A percentile compares a stretch with the other conserved stretches of the same genome.
These are phyloP conservation scores for Rhizomucor pusillus DNA, from an alignment of 371 early-diverging fungal species.

Conservation along the genomic window DNA sequence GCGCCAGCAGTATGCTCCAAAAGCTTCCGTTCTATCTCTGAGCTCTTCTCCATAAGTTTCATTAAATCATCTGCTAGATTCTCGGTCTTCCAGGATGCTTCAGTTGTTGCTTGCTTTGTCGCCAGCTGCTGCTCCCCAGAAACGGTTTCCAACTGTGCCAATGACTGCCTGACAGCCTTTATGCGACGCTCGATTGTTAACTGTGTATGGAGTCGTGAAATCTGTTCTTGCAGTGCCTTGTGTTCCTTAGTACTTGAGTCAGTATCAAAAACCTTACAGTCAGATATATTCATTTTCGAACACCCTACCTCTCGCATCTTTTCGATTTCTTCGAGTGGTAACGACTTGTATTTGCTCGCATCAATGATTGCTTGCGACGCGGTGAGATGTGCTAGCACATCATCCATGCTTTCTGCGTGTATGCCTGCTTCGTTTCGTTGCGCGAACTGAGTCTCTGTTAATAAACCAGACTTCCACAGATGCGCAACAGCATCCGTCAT, in stretches of 20 bases:
- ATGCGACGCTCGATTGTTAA: slow-evolving; percentile 28
- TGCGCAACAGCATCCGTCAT: slow-evolving; percentile 25
- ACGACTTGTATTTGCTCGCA: slow-evolving; percentile 52
- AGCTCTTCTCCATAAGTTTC: slow-evolving; percentile 54
- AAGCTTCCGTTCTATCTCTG: slow-evolving; percentile 63
- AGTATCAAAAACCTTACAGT: no score
- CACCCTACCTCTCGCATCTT: slow-evolving; percentile 47
- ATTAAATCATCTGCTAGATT: slow-evolving; percentile 67
- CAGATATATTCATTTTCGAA: background rate
- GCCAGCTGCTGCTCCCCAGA: slow-evolving; percentile 17
- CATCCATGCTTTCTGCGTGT: slow-evolving; percentile 28
- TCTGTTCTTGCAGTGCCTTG: slow-evolving; percentile 15
- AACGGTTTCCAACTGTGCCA: slow-evolving; percentile 40
- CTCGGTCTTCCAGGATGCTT: slow-evolving; percentile 65
- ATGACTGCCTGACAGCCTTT: slow-evolving; percentile 37
- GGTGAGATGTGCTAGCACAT: slow-evolving; percentile 53
- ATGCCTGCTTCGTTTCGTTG: background rate
- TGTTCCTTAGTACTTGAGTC: slow-evolving; percentile 22
- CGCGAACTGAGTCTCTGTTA: slow-evolving; percentile 1
- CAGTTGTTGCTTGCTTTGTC: slow-evolving; percentile 12
- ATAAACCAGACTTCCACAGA: slow-evolving; percentile 29
- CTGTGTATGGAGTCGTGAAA: slow-evolving; percentile 10
- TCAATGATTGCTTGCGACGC: slow-evolving; percentile 65
- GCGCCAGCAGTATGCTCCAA: slow-evolving; percentile 72
- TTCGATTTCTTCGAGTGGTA: slow-evolving; percentile 55